phyloP scores from a whole-genome alignment of 306 rosid species.

The Abrus precatorius region DNA sequence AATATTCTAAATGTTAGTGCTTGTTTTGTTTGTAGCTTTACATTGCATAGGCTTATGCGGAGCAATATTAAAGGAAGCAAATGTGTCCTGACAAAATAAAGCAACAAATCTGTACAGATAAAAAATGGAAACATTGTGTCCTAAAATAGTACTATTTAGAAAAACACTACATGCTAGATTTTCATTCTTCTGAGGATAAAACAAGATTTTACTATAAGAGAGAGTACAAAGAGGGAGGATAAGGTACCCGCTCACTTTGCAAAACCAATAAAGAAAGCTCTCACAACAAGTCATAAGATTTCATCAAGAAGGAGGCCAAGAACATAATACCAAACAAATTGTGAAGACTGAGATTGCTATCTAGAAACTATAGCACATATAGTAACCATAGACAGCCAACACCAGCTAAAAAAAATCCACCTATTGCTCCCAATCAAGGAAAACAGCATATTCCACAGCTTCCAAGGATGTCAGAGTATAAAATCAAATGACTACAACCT shows the following conservation, averaged over 20 bases:
- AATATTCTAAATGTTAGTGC: neutral
- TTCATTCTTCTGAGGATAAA: neutral
- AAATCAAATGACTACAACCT: constrained; percentile 1
- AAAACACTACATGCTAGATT: too few relatives aligned
- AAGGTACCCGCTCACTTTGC: constrained; percentile 9
- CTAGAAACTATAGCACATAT: constrained; percentile 22
- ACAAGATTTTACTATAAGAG: neutral
- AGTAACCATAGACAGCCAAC: neutral
- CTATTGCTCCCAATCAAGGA: constrained; percentile 16
- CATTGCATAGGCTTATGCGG: neutral
- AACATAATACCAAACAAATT: neutral
- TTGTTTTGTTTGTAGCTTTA: neutral
- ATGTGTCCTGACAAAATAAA: neutral
- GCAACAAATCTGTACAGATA: neutral
- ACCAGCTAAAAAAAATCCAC: neutral
- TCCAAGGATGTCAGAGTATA: neutral
- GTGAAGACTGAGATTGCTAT: neutral
- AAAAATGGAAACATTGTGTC: neutral
- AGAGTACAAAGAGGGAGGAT: constrained; percentile 24
- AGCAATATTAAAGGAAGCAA: neutral
- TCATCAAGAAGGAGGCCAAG: neutral
- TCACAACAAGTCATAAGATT: neutral
- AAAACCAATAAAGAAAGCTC: neutral
- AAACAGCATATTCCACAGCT: constrained; percentile 24
- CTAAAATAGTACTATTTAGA: neutral